A percentile compares a stretch with the other conserved stretches of the same genome.
phyloP scores from a whole-genome alignment of 768 basidiomycete species.

The Tulasnella sp. region DNA sequence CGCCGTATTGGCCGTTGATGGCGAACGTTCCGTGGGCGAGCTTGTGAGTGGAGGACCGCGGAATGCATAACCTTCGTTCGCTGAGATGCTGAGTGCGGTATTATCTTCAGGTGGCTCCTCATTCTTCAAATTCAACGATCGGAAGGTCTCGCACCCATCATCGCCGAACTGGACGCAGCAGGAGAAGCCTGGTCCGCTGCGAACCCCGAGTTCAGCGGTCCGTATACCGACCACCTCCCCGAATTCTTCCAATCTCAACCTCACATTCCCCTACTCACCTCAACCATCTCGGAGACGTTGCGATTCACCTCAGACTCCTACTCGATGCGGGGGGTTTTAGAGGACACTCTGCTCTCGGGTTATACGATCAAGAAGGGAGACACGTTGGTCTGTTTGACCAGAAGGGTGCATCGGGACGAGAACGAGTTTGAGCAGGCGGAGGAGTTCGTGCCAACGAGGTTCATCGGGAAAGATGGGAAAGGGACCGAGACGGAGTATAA shows the following conservation, averaged over 20 bases:
- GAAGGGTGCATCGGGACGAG: constrained; percentile 12
- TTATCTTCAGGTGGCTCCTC: constrained; percentile 5
- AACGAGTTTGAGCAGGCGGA: background rate
- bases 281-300: constrained; percentile 17
- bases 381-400: background rate
- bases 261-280: constrained; percentile 1
- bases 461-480: background rate
- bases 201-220: background rate
- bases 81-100: too few species aligned
- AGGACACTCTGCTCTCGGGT: background rate
- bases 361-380: constrained; percentile 24
- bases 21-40: constrained; percentile 14
- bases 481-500: background rate
- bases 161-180: constrained; percentile 19
- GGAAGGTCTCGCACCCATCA: constrained; percentile 13
- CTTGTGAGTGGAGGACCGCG: background rate
- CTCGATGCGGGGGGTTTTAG: constrained; percentile 18
- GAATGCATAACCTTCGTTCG: too few species aligned
- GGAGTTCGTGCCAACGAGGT: background rate
- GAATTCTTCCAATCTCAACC: constrained; percentile 22
- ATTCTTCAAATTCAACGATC: constrained; percentile 10
- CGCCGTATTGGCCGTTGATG: constrained; percentile 19
- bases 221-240: constrained; percentile 1
- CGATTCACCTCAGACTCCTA: constrained; percentile 21
- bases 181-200: background rate